Evolutionary conservation across 306 rosid species (phyloP).

Genomic region (Senna tora): DNA sequence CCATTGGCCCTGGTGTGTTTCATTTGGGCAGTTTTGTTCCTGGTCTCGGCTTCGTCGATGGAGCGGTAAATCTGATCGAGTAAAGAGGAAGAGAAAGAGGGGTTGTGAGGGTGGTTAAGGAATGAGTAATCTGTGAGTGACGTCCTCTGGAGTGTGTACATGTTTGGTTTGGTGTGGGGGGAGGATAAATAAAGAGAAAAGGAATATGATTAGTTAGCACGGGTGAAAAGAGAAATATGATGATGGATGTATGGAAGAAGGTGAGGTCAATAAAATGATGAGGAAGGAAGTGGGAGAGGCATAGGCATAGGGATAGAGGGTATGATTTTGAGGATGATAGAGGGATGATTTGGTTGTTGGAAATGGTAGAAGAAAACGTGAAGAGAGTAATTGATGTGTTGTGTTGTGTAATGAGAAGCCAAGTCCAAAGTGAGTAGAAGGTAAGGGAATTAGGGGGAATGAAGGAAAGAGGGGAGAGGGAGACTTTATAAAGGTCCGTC

Average conservation of each 20-base stretch:
- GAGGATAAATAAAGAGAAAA: conserved; percentile 17
- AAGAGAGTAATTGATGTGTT: conserved; percentile 48
- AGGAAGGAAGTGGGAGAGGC: conserved; percentile 23
- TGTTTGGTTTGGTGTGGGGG: conserved; percentile 23
- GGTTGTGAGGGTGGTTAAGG: conserved; percentile 37
- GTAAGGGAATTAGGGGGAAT: no score
- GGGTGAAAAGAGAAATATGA: conserved; percentile 36
- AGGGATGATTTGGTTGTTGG: conserved; percentile 30
- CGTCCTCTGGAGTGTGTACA: conserved; percentile 45
- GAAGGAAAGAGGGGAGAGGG: no score
- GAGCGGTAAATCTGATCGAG: conserved; percentile 85
- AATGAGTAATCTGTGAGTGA: conserved; percentile 37
- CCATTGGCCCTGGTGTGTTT: conserved; percentile 49
- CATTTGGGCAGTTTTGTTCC: conserved; percentile 36
- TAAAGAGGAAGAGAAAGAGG: conserved; percentile 79
- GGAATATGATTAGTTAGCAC: conserved; percentile 13
- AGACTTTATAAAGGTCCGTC: conserved; percentile 50
- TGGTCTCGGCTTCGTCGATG: conserved; percentile 69
- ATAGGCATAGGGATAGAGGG: not conserved
- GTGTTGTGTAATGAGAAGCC: conserved; percentile 25
- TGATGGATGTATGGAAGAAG: conserved; percentile 38
- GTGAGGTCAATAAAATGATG: conserved; percentile 31
- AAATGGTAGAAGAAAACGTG: conserved; percentile 44
- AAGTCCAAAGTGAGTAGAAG: no score
- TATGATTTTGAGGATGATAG: conserved; percentile 18